Evolutionary conservation across 2,329 filamentous ascomycete genomes (phyloP), one percentile per base, ranked within the genome.

Genomic region (Pseudogymnoascus sp.): DNA sequence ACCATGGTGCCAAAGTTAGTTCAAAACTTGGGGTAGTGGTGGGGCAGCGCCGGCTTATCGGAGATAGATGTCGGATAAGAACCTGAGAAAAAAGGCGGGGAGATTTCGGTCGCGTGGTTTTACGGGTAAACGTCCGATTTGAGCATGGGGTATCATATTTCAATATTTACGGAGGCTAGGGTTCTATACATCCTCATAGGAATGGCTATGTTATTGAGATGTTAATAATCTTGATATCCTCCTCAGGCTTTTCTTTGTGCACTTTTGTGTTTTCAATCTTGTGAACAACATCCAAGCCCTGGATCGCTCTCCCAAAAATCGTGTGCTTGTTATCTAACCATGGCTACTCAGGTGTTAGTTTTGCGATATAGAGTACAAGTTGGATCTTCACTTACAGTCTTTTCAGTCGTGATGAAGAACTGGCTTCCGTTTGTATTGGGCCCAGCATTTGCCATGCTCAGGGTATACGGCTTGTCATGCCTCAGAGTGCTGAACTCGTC

Each of bases 331-430:
- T 88, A 74, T 99, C 94, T 61, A 99, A 77, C 94, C 94, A 99
- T 5, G 92, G 88, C 79, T 89, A 69, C 60, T 63, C 47, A 60
- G 53, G 31, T 7, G 40, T 69, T 63, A 70, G 65, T 28, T 42
- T 65, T 65, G 63, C 28, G 8, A 42, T 23, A 47, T 37, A 50
- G 62, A 28, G 59, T 28, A 56, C 16, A n/a, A 12, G 12, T 5
- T 60, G 31, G 25, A 4, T 28, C 40, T 33, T 53, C 33, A 81
- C 85, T 78, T 78, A 89, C 87, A 68, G 94, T 92, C 78, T 96
- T 96, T 76, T 97, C 95, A 0, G 93, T 97, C 0, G 94, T 99
- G 68, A 99, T 96, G 71, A 99, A 99, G 74, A 99, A 99, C 74
- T 99, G 94, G 71, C 89, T 94, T 12, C 90, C 94, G 73, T 99